These are phyloP conservation scores for Aspergillus tubingensis DNA, from an alignment of 2,329 filamentous ascomycete species.

Conservation along the genomic window DNA sequence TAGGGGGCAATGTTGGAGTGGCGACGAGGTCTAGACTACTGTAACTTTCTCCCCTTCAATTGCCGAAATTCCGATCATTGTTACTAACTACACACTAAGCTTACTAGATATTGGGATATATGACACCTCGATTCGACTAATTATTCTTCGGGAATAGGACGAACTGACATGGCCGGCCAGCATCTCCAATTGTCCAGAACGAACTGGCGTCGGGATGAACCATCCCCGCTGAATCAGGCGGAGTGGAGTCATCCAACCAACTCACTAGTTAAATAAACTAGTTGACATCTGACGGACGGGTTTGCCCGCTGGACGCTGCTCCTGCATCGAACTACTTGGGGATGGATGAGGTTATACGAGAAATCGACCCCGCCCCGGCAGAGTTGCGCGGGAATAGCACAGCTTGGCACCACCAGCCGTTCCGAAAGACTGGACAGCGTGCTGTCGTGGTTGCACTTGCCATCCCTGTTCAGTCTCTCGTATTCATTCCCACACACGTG, in stretches of 20 bases:
- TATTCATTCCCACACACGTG: slow-evolving; percentile 5
- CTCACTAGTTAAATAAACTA: not conserved
- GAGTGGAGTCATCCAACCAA: not conserved
- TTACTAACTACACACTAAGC: no score
- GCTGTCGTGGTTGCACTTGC: slow-evolving; percentile 2
- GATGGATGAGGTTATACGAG: slow-evolving; percentile 7
- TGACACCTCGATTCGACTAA: no score
- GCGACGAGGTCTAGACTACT: no score
- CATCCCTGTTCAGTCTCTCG: not conserved
- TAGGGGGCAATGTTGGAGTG: no score
- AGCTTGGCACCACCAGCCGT: slow-evolving; percentile 1
- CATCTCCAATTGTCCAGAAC: not conserved
- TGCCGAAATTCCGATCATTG: no score
- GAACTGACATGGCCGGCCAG: not conserved
- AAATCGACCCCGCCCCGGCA: not conserved
- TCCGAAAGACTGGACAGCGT: slow-evolving; percentile 4
- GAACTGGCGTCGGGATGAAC: not conserved
- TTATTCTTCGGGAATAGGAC: no score
- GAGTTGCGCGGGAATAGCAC: not conserved
- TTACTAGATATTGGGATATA: no score
- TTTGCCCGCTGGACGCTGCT: not conserved
- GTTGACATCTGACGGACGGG: not conserved
- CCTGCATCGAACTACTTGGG: not conserved
- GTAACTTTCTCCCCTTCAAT: no score
- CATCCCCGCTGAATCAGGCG: not conserved